Percentiles rank a stretch among this genome's conserved stretches.
These are phyloP conservation scores for Citrullus colocynthis DNA, from an alignment of 306 rosid species.

Conservation along the genomic window DNA sequence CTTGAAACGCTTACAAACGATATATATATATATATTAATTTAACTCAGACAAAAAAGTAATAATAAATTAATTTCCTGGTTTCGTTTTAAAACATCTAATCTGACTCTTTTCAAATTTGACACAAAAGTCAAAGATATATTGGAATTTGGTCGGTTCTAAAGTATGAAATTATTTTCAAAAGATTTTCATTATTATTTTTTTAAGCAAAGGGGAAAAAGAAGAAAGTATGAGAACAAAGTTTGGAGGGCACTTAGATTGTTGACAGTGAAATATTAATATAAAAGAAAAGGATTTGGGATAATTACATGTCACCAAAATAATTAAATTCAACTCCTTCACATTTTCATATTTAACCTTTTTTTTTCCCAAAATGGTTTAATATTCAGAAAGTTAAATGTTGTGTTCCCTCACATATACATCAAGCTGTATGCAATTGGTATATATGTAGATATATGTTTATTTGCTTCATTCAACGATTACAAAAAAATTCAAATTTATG, in stretches of 20 bases:
- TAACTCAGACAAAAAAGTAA: no score
- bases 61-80: no score
- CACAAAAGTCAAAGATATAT: neutral
- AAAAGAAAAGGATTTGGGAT: conserved; percentile 35
- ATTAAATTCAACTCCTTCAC: conserved; percentile 13
- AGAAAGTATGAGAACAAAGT: conserved; percentile 18
- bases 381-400: no score
- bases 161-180: no score
- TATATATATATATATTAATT: no score
- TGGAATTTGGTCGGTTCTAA: conserved; percentile 6
- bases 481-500: no score
- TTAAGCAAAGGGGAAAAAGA: conserved; percentile 36
- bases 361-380: neutral
- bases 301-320: conserved; percentile 40
- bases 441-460: no score
- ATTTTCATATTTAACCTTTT: neutral
- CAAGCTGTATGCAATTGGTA: no score
- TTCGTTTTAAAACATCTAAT: no score
- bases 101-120: neutral
- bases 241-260: conserved; percentile 11
- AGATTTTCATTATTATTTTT: conserved; percentile 50
- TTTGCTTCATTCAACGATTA: no score
- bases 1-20: no score
- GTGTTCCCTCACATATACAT: no score
- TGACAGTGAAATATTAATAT: conserved; percentile 24